Base-by-base conservation (phyloP, 1,284 basidiomycete genomes). In the Cutaneotrichosporon spelunceum region DNA sequence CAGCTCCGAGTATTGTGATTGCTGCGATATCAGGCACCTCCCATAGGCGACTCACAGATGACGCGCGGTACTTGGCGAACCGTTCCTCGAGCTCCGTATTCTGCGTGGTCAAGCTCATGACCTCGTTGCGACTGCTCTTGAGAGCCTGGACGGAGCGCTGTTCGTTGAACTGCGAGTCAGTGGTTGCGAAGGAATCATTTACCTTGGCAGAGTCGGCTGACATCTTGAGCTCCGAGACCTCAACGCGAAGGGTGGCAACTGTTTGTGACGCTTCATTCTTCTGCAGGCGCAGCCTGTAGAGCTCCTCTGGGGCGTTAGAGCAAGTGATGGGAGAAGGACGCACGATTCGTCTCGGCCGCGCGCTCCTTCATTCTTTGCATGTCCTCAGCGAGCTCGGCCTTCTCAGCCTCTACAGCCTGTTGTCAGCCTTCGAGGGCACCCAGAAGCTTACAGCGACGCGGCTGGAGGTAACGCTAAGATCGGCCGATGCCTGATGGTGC, bases 201-300 rank as follows among this genome's bases (percentile, higher is more conserved):
- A 75, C 76, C 65, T 77, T 76, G 29, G 76, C 71, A 11, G 74
- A 73, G 45, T 75, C 71, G 1, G 73, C 70, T 10, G 69, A 82
- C 86, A 93, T 91, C 75, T 90, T 85, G 72, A 93, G 90, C 73
- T 93, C 91, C 7, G 90, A 88, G 53, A 92, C 87, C 71, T 88
- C 83, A 30, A 90, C 84, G 73, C 91, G 87, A 67, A 89, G 86
- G 71, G 89, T 92, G n/a, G 91, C 91, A 13, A 88, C 85, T 79
- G 89, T 91, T 80, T 75, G 70, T 3, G 74, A 74, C 19, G 69
- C 66, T 48, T 77, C 76, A 8, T 68, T 66, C 61, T 71, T 71
- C 42, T 73, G 72, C 1, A 72, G 49, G 11, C 76, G 68, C 19
- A 76, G 66, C 13, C 68, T 70, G 55, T 73, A 73, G 21, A 76